phyloP scores from a whole-genome alignment of 768 basidiomycete genomes.

The Naganishia vaughanmartiniae region DNA sequence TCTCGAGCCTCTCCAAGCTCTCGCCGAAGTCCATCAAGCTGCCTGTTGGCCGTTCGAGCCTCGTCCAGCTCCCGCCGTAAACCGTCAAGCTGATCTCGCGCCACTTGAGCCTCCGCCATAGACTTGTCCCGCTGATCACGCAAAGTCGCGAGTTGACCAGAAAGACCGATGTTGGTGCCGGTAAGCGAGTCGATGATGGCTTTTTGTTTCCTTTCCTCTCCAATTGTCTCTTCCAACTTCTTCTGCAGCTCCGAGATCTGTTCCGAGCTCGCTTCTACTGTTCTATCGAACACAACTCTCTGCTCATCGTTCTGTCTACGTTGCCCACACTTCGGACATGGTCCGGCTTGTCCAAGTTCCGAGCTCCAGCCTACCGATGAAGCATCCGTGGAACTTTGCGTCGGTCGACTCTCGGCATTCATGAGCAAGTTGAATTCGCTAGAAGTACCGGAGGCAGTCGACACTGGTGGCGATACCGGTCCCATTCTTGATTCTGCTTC shows the following conservation, averaged over 20 bases:
- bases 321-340: not conserved
- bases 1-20: not conserved
- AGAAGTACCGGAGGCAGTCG: not conserved
- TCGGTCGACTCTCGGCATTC: not conserved
- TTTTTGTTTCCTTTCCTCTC: not conserved
- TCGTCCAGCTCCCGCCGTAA: not conserved
- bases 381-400: not conserved
- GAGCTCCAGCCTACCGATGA: not conserved
- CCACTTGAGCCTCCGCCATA: not conserved
- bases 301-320: not conserved
- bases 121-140: conserved; percentile 1
- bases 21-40: not conserved
- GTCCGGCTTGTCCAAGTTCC: not conserved
- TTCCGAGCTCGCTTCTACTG: not conserved
- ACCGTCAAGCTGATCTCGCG: not conserved
- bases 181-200: not conserved
- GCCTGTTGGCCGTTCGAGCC: not conserved
- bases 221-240: not conserved
- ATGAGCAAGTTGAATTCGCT: not conserved
- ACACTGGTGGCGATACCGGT: not conserved
- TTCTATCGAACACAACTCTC: not conserved
- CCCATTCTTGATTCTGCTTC: not conserved
- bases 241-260: not conserved
- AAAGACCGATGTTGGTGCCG: not conserved
- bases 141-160: not conserved